Percentiles rank a stretch among this genome's conserved stretches.
These are phyloP conservation scores for Paecilomyces fulvus DNA, from an alignment of 2,329 filamentous ascomycete genomes.

Conservation along the genomic window DNA sequence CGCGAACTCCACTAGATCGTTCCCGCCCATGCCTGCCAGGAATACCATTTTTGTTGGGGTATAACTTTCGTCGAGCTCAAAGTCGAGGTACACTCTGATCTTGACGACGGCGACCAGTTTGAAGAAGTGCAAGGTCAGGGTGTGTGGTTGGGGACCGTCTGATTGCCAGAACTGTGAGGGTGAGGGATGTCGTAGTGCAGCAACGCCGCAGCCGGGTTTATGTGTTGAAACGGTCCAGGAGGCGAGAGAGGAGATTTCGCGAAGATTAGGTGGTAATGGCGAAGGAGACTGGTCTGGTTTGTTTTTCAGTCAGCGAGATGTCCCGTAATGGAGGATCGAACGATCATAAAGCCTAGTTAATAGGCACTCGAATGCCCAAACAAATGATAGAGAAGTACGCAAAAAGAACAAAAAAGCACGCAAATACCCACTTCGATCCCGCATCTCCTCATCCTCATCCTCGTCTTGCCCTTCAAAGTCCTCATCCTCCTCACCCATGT, in stretches of 20 bases:
- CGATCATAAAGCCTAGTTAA: too few relatives aligned
- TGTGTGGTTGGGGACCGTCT: constrained; percentile 57
- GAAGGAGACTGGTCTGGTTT: constrained; percentile 25
- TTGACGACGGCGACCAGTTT: constrained; percentile 45
- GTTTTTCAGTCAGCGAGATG: constrained; percentile 2
- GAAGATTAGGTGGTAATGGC: constrained; percentile 38
- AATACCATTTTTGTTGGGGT: constrained; percentile 90
- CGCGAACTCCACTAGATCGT: constrained; percentile 83
- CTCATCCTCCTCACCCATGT: constrained; percentile 7
- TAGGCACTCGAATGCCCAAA: too few relatives aligned
- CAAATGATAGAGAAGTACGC: not conserved
- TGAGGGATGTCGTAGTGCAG: constrained; percentile 50
- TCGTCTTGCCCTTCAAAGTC: constrained; percentile 12
- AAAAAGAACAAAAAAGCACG: not conserved
- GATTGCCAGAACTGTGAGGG: constrained; percentile 57
- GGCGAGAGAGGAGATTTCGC: constrained; percentile 58
- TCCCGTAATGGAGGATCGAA: not conserved
- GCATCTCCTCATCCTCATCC: constrained; percentile 16
- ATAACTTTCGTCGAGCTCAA: constrained; percentile 88
- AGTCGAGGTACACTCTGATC: constrained; percentile 62
- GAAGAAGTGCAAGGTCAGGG: constrained; percentile 55
- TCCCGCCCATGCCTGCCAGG: constrained; percentile 79
- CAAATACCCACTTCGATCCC: constrained; percentile 21
- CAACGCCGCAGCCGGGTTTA: constrained; percentile 55
- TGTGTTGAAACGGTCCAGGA: constrained; percentile 56